Evolutionary conservation across 2,329 filamentous ascomycete genomes (phyloP).

Genomic region (Alternaria novae-zelandiae): DNA sequence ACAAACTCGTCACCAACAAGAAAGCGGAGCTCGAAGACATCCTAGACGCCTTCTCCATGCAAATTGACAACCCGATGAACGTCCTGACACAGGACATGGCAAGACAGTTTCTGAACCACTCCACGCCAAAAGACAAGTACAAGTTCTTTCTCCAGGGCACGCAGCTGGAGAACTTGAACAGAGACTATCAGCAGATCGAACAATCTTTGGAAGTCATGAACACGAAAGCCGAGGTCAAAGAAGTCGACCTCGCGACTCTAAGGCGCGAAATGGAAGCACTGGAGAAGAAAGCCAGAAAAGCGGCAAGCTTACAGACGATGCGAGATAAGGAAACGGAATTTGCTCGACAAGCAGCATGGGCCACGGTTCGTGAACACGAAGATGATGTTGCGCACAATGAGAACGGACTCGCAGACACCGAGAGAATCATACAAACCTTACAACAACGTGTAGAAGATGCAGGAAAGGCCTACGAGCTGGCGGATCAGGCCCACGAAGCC

Average conservation of each 20-base stretch:
- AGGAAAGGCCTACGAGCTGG: constrained; percentile 51
- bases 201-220: constrained; percentile 78
- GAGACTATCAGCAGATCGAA: constrained; percentile 85
- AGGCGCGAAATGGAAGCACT: constrained; percentile 66
- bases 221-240: constrained; percentile 65
- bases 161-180: constrained; percentile 88
- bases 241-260: constrained; percentile 69
- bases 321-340: constrained; percentile 66
- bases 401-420: constrained; percentile 38
- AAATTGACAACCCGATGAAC: constrained; percentile 96
- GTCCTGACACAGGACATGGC: constrained; percentile 95
- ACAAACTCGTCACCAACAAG: constrained; percentile 77
- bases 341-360: constrained; percentile 79
- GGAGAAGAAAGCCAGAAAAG: constrained; percentile 67
- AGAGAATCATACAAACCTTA: constrained; percentile 58
- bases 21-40: constrained; percentile 90
- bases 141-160: constrained; percentile 96
- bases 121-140: constrained; percentile 85
- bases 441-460: constrained; percentile 55
- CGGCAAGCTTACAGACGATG: constrained; percentile 71
- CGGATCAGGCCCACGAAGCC: constrained; percentile 49
- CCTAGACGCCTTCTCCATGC: constrained; percentile 87
- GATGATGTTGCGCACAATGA: constrained; percentile 41
- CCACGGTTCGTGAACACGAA: constrained; percentile 82
- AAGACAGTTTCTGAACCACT: constrained; percentile 87